Percentiles rank a stretch among this genome's conserved stretches.
phyloP scores from a whole-genome alignment of 1,284 basidiomycete species.

The Leccinum variabile region DNA sequence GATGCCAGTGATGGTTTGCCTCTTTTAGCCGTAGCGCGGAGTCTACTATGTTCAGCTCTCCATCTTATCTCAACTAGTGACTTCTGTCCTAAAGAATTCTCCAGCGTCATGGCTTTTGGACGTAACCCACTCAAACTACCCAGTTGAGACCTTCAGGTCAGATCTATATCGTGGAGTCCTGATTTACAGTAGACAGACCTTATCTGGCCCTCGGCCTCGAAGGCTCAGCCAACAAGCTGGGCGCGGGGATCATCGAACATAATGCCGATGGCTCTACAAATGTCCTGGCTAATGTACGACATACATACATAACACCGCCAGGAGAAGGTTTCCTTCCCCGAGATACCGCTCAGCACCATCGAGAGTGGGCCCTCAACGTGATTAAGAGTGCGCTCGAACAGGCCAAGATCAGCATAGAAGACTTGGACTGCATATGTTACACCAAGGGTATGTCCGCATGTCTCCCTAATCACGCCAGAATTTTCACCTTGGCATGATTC shows the following conservation, averaged over 20 bases:
- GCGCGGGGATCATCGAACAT: constrained; percentile 93
- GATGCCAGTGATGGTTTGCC: too few species aligned
- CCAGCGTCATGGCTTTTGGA: constrained; percentile 20
- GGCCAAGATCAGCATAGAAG: constrained; percentile 69
- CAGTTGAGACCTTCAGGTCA: constrained; percentile 32
- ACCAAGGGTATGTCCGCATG: constrained; percentile 76
- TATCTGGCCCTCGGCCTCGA: constrained; percentile 85
- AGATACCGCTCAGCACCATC: constrained; percentile 95
- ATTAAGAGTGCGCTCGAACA: constrained; percentile 79
- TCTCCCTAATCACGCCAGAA: neutral
- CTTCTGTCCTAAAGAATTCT: constrained; percentile 9
- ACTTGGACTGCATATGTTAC: constrained; percentile 94
- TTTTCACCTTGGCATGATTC: neutral
- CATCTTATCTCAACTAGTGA: constrained; percentile 1
- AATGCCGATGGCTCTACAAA: constrained; percentile 62
- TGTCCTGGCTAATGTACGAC: constrained; percentile 85
- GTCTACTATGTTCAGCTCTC: neutral
- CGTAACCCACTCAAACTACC: constrained; percentile 34
- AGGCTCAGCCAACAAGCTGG: constrained; percentile 97
- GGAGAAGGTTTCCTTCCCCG: constrained; percentile 96
- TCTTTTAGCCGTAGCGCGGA: neutral
- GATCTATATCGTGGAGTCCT: constrained; percentile 11
- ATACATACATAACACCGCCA: constrained; percentile 98
- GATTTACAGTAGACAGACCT: constrained; percentile 48
- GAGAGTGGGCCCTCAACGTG: constrained; percentile 87